These are phyloP conservation scores for Clonostachys rhizophaga DNA, from an alignment of 2,329 filamentous ascomycete genomes.

Conservation along the genomic window DNA sequence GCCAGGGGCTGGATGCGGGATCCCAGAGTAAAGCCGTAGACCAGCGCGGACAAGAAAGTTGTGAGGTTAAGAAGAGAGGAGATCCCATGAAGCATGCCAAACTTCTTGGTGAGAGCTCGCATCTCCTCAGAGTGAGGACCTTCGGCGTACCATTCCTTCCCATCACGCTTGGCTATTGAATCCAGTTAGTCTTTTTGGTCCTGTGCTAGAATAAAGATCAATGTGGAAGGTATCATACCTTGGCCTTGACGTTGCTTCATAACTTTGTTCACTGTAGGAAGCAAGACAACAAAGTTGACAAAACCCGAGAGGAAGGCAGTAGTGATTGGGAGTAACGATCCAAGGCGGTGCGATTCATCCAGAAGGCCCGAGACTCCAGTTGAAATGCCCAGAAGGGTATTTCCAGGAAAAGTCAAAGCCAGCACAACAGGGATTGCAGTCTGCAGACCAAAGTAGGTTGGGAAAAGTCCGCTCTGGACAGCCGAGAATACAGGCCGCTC, in stretches of 20 bases:
- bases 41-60: conserved; percentile 63
- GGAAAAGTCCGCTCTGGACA: conserved; percentile 78
- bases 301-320: conserved; percentile 68
- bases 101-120: conserved; percentile 72
- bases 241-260: conserved; percentile 77
- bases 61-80: conserved; percentile 76
- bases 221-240: conserved; percentile 32
- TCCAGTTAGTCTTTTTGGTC: conserved; percentile 14
- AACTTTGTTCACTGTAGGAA: conserved; percentile 69
- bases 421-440: conserved; percentile 68
- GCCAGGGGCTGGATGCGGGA: conserved; percentile 47
- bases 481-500: conserved; percentile 76
- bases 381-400: conserved; percentile 37
- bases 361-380: conserved; percentile 51
- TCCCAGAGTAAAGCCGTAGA: conserved; percentile 74
- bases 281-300: conserved; percentile 65
- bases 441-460: conserved; percentile 85
- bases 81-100: conserved; percentile 74
- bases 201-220: background rate
- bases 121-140: conserved; percentile 82
- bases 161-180: conserved; percentile 68
- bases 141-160: conserved; percentile 79
- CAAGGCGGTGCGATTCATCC: conserved; percentile 54
- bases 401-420: conserved; percentile 76
- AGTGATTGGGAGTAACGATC: conserved; percentile 63